phyloP scores from a whole-genome alignment of 768 basidiomycete species.

The Flagelloscypha sp. region DNA sequence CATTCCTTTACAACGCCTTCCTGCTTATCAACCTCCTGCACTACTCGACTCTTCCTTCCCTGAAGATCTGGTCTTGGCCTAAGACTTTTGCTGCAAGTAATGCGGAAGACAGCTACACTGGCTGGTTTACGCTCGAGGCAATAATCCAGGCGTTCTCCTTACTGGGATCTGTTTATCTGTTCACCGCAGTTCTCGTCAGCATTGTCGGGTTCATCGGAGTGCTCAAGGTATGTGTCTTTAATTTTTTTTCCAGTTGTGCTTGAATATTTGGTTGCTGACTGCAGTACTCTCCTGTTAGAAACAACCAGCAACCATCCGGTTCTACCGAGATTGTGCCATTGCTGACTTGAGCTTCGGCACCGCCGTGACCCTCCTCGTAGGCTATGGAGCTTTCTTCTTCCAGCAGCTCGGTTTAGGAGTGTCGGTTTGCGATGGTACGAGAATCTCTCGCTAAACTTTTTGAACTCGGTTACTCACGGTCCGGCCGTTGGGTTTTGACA shows the following conservation, averaged over 20 bases:
- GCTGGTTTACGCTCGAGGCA: no score
- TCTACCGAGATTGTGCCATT: slow-evolving; percentile 77
- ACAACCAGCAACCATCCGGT: slow-evolving; percentile 57
- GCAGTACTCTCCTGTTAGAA: slow-evolving; percentile 31
- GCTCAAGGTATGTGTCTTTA: slow-evolving; percentile 41
- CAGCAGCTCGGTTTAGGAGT: no score
- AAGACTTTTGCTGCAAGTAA: slow-evolving; percentile 32
- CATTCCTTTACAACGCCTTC: slow-evolving; percentile 23
- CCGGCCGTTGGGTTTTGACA: slow-evolving; percentile 61
- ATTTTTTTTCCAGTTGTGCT: neutral
- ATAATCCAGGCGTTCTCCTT: slow-evolving; percentile 49
- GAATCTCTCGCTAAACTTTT: no score
- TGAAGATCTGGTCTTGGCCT: slow-evolving; percentile 41
- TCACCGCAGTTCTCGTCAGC: slow-evolving; percentile 55
- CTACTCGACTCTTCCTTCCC: slow-evolving; percentile 26
- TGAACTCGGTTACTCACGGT: slow-evolving; percentile 33
- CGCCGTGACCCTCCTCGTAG: slow-evolving; percentile 45
- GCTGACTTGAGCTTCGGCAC: slow-evolving; percentile 70
- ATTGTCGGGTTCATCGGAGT: slow-evolving; percentile 62
- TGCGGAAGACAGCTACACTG: no score
- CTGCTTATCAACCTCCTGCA: slow-evolving; percentile 29
- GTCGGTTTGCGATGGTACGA: no score
- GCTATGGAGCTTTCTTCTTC: slow-evolving; percentile 56
- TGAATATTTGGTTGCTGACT: neutral
- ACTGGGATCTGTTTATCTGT: slow-evolving; percentile 59